Percentiles rank a stretch among this genome's conserved stretches.
phyloP scores from a whole-genome alignment of 2,329 filamentous ascomycete genomes.

The Arthrobotrys conoides region DNA sequence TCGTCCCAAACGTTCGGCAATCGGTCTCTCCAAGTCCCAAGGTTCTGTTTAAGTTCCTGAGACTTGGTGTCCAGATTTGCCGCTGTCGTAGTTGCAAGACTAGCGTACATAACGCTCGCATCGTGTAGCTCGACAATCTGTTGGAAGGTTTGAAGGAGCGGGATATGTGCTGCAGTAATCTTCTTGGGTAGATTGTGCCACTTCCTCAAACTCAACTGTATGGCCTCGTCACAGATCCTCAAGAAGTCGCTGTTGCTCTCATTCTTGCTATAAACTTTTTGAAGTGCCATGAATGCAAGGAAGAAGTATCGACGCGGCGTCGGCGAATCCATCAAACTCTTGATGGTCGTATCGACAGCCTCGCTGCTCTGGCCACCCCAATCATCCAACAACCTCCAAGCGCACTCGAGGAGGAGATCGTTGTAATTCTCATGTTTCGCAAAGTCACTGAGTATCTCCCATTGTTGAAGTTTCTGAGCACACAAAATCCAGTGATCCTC shows the following conservation, averaged over 20 bases:
- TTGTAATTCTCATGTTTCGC: constrained; percentile 99
- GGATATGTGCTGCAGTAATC: constrained; percentile 94
- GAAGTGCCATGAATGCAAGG: constrained; percentile 96
- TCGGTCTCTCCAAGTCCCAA: constrained; percentile 95
- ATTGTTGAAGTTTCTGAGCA: constrained; percentile 97
- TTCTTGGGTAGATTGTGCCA: constrained; percentile 98
- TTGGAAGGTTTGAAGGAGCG: constrained; percentile 96
- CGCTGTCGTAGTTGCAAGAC: constrained; percentile 85
- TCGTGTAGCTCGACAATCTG: constrained; percentile 97
- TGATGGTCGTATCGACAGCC: constrained; percentile 91
- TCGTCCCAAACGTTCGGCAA: constrained; percentile 99
- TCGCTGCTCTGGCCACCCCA: constrained; percentile 93
- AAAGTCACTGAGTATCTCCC: constrained; percentile 97
- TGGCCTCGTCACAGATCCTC: constrained; percentile 93
- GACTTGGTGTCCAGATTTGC: constrained; percentile 93
- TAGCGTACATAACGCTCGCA: constrained; percentile 95
- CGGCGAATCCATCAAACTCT: constrained; percentile 96
- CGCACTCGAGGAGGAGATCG: constrained; percentile 92
- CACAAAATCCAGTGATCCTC: constrained; percentile 99
- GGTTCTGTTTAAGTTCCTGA: constrained; percentile 90
- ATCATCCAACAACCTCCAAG: constrained; percentile 94
- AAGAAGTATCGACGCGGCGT: constrained; percentile 96
- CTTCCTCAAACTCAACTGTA: constrained; percentile 95
- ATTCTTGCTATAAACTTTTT: constrained; percentile 92
- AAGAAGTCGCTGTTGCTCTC: constrained; percentile 86